These are phyloP conservation scores for Avena eriantha DNA, from an alignment of 176 grass and related monocot genomes.

Conservation along the genomic window DNA sequence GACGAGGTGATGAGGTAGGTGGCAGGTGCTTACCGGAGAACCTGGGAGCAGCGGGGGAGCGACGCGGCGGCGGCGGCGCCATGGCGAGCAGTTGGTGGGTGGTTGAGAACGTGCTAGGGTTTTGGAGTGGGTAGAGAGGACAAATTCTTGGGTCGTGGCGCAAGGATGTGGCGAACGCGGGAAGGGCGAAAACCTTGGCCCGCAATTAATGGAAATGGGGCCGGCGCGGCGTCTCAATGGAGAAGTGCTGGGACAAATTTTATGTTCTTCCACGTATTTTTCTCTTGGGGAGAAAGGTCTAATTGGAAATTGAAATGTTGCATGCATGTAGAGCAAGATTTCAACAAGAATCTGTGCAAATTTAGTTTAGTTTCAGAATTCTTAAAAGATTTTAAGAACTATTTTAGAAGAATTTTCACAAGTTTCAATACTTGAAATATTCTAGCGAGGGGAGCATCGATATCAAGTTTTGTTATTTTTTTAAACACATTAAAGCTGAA, in stretches of 20 bases:
- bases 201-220: neutral
- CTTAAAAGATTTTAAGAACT: too few relatives aligned
- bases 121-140: neutral
- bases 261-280: too few relatives aligned
- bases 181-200: neutral
- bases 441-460: too few relatives aligned
- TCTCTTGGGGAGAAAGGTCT: too few relatives aligned
- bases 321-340: too few relatives aligned
- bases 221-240: neutral
- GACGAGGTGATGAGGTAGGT: neutral
- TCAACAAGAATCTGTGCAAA: too few relatives aligned
- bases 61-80: neutral
- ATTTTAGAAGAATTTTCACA: too few relatives aligned
- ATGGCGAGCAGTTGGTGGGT: neutral
- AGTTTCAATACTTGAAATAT: too few relatives aligned
- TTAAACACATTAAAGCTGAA: too few relatives aligned
- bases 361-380: too few relatives aligned
- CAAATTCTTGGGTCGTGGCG: neutral
- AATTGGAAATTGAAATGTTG: too few relatives aligned
- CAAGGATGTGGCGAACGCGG: neutral
- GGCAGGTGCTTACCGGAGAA: conserved; percentile 3
- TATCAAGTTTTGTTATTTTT: too few relatives aligned
- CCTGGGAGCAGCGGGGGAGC: neutral
- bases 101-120: neutral
- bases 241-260: neutral